Evolutionary conservation across 164 flowering plant genomes (phyloP), one percentile per base, ranked within the genome.

Genomic region (Aristolochia fimbriata): DNA sequence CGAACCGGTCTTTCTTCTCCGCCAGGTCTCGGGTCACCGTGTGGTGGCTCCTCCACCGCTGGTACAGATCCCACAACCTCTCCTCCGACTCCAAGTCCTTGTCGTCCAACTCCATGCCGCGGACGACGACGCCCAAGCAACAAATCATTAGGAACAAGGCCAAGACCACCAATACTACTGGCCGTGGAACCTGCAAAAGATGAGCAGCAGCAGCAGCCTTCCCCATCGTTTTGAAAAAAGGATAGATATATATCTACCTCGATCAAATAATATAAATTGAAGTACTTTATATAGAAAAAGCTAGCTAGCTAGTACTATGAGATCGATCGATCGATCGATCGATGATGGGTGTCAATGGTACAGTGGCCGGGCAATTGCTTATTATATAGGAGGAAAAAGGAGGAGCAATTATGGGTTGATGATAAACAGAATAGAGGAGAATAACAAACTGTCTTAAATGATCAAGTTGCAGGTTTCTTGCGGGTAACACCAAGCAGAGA

Each of bases 31-130:
- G 64, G 15, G 86, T 74, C 8, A 79, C 75, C 2, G 76, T 78
- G 76, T 80, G 80, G 47, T 72, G 76, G 71, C 78, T 75, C 62
- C 79, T 71, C 91, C 86, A 83, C 51, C 87, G 69, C 76, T 83
- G 83, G 33, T 81, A 85, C 73, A 85, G 46, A 8, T 69, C 77
- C 83, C 81, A 83, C 6, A 85, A 55, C 17, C 76, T 70, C 20
- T 80, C 86, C 22, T 85, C 84, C 0, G 83, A 62, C 10, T 52
- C 80, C 58, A 83, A 54, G 52, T 85, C 91, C n/a, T 70, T 64
- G 41, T 75, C 87, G 13, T 76, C 70, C 67, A 75, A 72, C 20
- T 80, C 82, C 20, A 85, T 75, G 49, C 86, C 55, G 50, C 65
- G 53, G 7, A n/a, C n/a, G n/a, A n/a, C n/a, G n/a, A n/a, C n/a